phyloP scores from a whole-genome alignment of 495 filamentous ascomycete genomes.

The Aspergillus wentii region DNA sequence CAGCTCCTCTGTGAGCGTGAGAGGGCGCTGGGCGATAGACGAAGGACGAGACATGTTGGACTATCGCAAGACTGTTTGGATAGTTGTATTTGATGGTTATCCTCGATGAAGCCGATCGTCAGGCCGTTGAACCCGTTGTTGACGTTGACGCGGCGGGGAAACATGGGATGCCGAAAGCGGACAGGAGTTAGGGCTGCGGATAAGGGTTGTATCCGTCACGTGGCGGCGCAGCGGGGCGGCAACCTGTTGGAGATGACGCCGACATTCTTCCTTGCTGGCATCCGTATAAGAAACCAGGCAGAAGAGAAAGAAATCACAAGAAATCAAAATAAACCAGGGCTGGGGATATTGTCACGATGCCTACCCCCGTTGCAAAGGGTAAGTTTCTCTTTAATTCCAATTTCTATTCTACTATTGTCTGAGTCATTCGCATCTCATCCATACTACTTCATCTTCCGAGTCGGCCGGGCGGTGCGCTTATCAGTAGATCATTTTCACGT shows the following conservation, averaged over 20 bases:
- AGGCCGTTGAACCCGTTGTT: too few species aligned
- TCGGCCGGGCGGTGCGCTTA: slow-evolving; percentile 33
- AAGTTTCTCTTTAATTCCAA: slow-evolving; percentile 9
- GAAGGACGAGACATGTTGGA: slow-evolving; percentile 46
- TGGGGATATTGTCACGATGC: background rate
- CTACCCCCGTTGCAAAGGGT: slow-evolving; percentile 49
- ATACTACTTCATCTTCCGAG: slow-evolving; percentile 5
- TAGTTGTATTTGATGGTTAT: slow-evolving; percentile 10
- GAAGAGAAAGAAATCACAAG: background rate
- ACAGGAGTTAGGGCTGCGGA: slow-evolving; percentile 30
- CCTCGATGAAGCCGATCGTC: too few species aligned
- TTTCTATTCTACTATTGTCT: slow-evolving; percentile 3
- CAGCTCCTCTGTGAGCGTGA: slow-evolving; percentile 88
- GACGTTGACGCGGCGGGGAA: slow-evolving; percentile 20
- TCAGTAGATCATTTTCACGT: slow-evolving; percentile 31
- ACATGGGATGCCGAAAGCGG: slow-evolving; percentile 25
- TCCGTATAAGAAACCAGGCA: background rate
- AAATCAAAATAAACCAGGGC: background rate
- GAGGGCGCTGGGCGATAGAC: slow-evolving; percentile 52
- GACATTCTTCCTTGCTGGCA: slow-evolving; percentile 2
- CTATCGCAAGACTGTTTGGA: background rate
- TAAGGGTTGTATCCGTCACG: slow-evolving; percentile 33
- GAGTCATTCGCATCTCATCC: slow-evolving; percentile 2
- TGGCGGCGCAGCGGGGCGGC: slow-evolving; percentile 13
- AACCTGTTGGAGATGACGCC: slow-evolving; percentile 9